Evolutionary conservation across 495 filamentous ascomycete genomes (phyloP).

Genomic region (Glonium stellatum): DNA sequence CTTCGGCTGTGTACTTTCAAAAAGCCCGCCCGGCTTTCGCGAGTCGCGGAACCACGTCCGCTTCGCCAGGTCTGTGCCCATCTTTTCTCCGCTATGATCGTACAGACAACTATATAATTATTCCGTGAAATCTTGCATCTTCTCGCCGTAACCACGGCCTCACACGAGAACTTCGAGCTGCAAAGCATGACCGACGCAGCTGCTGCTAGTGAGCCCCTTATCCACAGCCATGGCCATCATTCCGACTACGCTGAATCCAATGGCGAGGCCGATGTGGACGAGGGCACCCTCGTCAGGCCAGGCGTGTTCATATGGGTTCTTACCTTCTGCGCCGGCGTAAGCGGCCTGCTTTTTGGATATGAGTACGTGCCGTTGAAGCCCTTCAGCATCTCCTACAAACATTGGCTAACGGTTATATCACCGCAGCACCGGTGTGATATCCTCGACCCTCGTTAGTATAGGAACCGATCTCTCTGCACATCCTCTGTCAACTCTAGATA

Average conservation of each 20-base stretch:
- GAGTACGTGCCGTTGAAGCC: constrained; percentile 39
- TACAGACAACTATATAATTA: neutral
- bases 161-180: constrained; percentile 16
- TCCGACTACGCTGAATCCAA: neutral
- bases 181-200: constrained; percentile 19
- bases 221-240: constrained; percentile 5
- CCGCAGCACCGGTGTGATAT: constrained; percentile 80
- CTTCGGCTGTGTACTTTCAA: neutral
- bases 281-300: constrained; percentile 15
- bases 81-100: neutral
- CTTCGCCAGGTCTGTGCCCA: neutral
- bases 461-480: constrained; percentile 62
- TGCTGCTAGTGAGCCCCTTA: constrained; percentile 16
- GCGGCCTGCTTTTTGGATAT: constrained; percentile 84
- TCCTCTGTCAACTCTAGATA: constrained; percentile 65
- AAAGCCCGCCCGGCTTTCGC: neutral
- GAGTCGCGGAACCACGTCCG: too few relatives aligned
- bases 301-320: constrained; percentile 60
- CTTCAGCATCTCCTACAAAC: neutral
- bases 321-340: constrained; percentile 74
- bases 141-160: constrained; percentile 7
- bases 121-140: neutral
- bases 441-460: constrained; percentile 76
- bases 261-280: constrained; percentile 12
- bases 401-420: neutral